phyloP scores from a whole-genome alignment of 495 filamentous ascomycete species.

The Aspergillus baeticus region DNA sequence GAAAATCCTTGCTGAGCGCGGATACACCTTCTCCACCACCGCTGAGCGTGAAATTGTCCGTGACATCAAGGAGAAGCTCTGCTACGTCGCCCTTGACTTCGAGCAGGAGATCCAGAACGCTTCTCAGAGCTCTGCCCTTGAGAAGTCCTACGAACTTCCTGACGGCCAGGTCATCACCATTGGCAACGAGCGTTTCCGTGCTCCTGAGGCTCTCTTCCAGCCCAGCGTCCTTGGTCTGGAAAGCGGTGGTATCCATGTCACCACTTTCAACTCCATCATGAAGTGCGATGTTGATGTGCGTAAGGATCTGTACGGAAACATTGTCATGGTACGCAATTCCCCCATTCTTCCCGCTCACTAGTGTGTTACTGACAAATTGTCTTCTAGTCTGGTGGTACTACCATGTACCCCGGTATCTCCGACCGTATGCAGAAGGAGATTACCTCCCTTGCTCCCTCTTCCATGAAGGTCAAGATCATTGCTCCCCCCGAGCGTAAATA shows the following conservation, averaged over 20 bases:
- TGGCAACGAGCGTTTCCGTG: constrained; percentile 99
- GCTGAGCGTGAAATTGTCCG: constrained; percentile 99
- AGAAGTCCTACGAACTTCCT: constrained; percentile 99
- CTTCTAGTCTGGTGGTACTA: constrained; percentile 88
- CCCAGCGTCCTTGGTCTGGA: constrained; percentile 97
- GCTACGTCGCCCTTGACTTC: constrained; percentile 99
- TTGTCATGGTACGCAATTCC: constrained; percentile 83
- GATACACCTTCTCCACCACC: constrained; percentile 99
- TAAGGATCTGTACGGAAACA: constrained; percentile 99
- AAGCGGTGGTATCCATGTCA: constrained; percentile 98
- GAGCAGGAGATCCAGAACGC: constrained; percentile 99
- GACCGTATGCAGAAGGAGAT: constrained; percentile 99
- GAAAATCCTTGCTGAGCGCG: constrained; percentile 99
- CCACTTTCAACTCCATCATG: constrained; percentile 99
- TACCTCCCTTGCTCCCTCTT: constrained; percentile 96
- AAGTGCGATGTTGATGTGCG: constrained; percentile 99
- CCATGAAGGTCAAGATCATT: constrained; percentile 82
- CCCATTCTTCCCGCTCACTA: not conserved
- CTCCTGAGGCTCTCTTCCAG: constrained; percentile 99
- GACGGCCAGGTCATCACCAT: constrained; percentile 99
- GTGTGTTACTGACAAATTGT: constrained; percentile 11
- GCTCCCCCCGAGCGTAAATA: constrained; percentile 76
- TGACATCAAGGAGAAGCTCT: constrained; percentile 99
- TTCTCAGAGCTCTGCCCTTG: constrained; percentile 93
- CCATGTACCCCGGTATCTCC: constrained; percentile 99